A percentile compares a stretch with the other conserved stretches of the same genome.
phyloP scores from a whole-genome alignment of 495 filamentous ascomycete genomes.

The Hypoxylon fuscum region DNA sequence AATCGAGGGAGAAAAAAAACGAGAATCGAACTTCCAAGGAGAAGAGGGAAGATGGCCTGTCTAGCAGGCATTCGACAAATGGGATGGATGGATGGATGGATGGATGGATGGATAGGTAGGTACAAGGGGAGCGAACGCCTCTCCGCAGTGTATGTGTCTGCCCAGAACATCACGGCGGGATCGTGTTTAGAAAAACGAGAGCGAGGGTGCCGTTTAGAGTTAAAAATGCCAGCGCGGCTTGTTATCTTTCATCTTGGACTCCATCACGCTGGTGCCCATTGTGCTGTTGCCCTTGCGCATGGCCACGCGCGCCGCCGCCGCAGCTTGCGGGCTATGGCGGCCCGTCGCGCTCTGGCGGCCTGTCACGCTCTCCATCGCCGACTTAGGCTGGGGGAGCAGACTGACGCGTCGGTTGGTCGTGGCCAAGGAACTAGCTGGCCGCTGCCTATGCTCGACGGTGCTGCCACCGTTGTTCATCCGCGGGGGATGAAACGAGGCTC shows the following conservation, averaged over 20 bases:
- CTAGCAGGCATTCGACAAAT: conserved; percentile 29
- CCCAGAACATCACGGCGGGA: background rate
- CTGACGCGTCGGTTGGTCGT: conserved; percentile 54
- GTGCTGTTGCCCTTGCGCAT: conserved; percentile 44
- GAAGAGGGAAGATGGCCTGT: conserved; percentile 26
- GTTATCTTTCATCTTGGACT: conserved; percentile 34
- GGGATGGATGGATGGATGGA: too few species aligned
- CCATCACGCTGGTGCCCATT: conserved; percentile 28
- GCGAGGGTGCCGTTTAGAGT: background rate
- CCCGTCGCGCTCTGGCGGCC: conserved; percentile 48
- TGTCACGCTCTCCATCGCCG: conserved; percentile 26
- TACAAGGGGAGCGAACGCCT: conserved; percentile 11
- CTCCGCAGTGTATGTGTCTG: conserved; percentile 5
- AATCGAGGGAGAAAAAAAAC: too few species aligned
- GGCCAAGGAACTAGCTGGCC: conserved; percentile 60
- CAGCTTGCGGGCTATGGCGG: conserved; percentile 51
- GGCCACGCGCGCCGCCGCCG: conserved; percentile 50
- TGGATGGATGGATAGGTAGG: too few species aligned
- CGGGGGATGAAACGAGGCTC: conserved; percentile 58
- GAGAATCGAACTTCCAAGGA: conserved; percentile 24
- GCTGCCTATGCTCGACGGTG: conserved; percentile 37
- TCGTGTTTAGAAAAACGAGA: background rate
- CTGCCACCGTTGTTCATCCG: conserved; percentile 38
- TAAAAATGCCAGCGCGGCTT: conserved; percentile 39
- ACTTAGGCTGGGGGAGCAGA: conserved; percentile 60